These are phyloP conservation scores for Voacanga thouarsii DNA, from an alignment of 257 asterid species.

Conservation along the genomic window DNA sequence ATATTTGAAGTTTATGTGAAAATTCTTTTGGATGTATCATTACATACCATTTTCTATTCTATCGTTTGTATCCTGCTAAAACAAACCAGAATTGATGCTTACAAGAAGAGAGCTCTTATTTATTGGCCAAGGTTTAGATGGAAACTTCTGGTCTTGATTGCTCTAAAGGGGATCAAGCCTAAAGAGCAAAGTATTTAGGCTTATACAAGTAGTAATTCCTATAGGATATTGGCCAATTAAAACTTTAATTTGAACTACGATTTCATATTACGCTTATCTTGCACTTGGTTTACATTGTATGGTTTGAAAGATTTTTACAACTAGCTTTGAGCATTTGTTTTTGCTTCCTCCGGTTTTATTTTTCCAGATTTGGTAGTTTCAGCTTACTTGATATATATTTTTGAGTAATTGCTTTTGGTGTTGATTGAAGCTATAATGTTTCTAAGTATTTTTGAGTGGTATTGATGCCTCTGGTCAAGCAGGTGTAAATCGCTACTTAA, in stretches of 20 bases:
- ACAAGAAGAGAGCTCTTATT: too few relatives aligned
- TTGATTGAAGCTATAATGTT: neutral
- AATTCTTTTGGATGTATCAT: too few relatives aligned
- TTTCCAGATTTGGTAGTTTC: neutral
- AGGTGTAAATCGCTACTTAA: conserved; percentile 82
- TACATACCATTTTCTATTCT: too few relatives aligned
- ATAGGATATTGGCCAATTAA: neutral
- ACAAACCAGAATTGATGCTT: too few relatives aligned
- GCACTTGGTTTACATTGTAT: neutral
- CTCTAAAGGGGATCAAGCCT: too few relatives aligned
- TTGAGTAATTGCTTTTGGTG: neutral
- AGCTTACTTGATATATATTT: neutral
- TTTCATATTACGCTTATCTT: neutral
- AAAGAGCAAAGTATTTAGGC: neutral
- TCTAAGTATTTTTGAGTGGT: neutral
- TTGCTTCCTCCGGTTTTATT: neutral
- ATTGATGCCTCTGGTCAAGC: conserved; percentile 16
- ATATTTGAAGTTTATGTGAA: too few relatives aligned
- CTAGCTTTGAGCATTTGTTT: neutral
- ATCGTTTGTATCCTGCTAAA: too few relatives aligned
- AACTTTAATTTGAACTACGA: neutral
- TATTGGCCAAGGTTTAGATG: too few relatives aligned
- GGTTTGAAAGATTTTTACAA: neutral
- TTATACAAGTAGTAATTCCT: neutral
- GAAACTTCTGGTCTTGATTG: too few relatives aligned